These are phyloP conservation scores for Pseudogymnoascus pannorum DNA, from an alignment of 2,329 filamentous ascomycete species.

Conservation along the genomic window DNA sequence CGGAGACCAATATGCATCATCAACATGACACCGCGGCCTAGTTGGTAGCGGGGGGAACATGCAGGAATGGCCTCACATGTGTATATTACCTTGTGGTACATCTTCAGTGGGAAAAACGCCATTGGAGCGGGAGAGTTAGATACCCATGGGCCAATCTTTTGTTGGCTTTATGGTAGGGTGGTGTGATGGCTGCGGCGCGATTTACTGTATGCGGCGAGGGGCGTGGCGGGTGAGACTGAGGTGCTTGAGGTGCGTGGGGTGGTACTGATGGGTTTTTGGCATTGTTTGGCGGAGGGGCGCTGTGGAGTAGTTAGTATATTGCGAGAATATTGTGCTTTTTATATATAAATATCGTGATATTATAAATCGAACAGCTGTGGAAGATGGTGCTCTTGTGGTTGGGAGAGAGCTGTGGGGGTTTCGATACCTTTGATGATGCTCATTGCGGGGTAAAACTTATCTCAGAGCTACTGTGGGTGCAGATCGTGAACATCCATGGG, in stretches of 20 bases:
- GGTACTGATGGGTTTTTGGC: background rate
- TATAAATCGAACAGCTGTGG: background rate
- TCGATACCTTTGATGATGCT: background rate
- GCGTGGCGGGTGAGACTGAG: background rate
- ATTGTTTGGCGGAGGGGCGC: background rate
- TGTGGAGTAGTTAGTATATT: background rate
- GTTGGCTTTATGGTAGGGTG: background rate
- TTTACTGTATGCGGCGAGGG: background rate
- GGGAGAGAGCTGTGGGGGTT: background rate
- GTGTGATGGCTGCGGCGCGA: background rate
- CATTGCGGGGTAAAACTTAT: background rate
- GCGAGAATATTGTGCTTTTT: background rate
- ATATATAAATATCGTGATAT: background rate
- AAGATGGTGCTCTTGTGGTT: background rate
- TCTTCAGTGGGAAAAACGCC: background rate
- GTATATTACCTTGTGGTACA: background rate
- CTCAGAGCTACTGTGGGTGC: background rate
- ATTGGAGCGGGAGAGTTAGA: background rate
- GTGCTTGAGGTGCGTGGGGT: background rate
- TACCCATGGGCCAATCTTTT: constrained; percentile 1
- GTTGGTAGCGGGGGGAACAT: background rate
- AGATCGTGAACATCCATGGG: background rate
- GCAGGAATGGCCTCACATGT: background rate
- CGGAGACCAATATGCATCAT: background rate
- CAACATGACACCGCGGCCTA: background rate